phyloP scores from a whole-genome alignment of 1,139 yeast species.

The Meyerozyma carpophila region DNA sequence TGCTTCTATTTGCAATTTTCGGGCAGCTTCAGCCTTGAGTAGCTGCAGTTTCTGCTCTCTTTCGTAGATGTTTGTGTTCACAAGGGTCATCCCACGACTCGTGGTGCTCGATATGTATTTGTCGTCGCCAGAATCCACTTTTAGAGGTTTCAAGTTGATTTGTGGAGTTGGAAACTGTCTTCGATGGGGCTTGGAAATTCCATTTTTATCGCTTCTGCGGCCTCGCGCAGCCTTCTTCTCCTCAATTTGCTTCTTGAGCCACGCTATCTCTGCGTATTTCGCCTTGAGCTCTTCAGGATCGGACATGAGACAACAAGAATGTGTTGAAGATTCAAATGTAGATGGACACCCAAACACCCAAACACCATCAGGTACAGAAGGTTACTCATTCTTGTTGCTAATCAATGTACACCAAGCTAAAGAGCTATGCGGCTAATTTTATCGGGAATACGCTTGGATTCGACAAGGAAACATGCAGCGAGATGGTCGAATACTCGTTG shows the following conservation, averaged over 20 bases:
- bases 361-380: not conserved
- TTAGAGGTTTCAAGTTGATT: not conserved
- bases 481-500: constrained; percentile 46
- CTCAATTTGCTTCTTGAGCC: constrained; percentile 24
- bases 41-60: constrained; percentile 20
- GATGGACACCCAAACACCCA: not conserved
- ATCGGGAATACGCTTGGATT: constrained; percentile 43
- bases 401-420: constrained; percentile 12
- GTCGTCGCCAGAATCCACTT: constrained; percentile 1
- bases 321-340: not conserved
- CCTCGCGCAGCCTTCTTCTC: constrained; percentile 8
- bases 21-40: constrained; percentile 11
- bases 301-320: constrained; percentile 2
- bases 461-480: constrained; percentile 15
- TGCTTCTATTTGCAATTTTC: constrained; percentile 13
- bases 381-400: not conserved
- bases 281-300: constrained; percentile 20
- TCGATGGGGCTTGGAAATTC: not conserved
- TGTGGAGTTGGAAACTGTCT: not conserved
- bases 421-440: constrained; percentile 26
- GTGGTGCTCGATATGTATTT: constrained; percentile 20
- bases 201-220: not conserved
- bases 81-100: constrained; percentile 31
- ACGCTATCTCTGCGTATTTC: constrained; percentile 31
- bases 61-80: constrained; percentile 28